These are phyloP conservation scores for Hygrophorus pudorinus DNA, from an alignment of 768 basidiomycete species.

Conservation along the genomic window DNA sequence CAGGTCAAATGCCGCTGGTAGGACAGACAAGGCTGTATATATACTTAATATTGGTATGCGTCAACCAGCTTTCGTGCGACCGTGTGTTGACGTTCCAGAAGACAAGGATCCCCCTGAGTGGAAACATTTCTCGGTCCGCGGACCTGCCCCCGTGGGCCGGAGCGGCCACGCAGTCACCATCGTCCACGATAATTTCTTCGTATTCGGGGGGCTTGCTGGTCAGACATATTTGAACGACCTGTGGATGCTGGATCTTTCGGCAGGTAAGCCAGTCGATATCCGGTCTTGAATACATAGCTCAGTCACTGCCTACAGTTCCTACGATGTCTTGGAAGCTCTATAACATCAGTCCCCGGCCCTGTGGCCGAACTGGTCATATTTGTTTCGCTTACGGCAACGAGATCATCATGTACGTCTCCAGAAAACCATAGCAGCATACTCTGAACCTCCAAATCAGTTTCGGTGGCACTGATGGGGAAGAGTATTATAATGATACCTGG, in stretches of 20 bases:
- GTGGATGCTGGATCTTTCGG: slow-evolving; percentile 56
- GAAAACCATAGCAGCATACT: too few relatives aligned
- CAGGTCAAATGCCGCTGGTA: slow-evolving; percentile 27
- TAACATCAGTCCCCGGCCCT: slow-evolving; percentile 19
- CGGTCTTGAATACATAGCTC: too few relatives aligned
- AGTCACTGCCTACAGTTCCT: too few relatives aligned
- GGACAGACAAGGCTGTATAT: not conserved
- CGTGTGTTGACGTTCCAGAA: not conserved
- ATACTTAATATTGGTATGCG: not conserved
- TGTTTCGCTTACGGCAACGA: slow-evolving; percentile 52
- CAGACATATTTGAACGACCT: slow-evolving; percentile 67
- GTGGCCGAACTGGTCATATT: slow-evolving; percentile 61
- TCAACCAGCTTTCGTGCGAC: not conserved
- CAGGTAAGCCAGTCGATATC: too few relatives aligned
- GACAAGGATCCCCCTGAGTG: slow-evolving; percentile 33
- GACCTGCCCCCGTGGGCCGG: slow-evolving; percentile 51
- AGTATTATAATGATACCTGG: slow-evolving; percentile 81
- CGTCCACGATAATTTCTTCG: slow-evolving; percentile 56
- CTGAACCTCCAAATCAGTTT: slow-evolving; percentile 29
- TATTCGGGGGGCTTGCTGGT: slow-evolving; percentile 71
- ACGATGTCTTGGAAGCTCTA: too few relatives aligned
- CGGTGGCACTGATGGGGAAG: slow-evolving; percentile 69
- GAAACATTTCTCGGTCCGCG: slow-evolving; percentile 52
- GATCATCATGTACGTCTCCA: slow-evolving; percentile 43
- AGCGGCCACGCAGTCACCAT: slow-evolving; percentile 72